Evolutionary conservation across 768 basidiomycete species (phyloP).

Genomic region (Neoboletus magnificus): DNA sequence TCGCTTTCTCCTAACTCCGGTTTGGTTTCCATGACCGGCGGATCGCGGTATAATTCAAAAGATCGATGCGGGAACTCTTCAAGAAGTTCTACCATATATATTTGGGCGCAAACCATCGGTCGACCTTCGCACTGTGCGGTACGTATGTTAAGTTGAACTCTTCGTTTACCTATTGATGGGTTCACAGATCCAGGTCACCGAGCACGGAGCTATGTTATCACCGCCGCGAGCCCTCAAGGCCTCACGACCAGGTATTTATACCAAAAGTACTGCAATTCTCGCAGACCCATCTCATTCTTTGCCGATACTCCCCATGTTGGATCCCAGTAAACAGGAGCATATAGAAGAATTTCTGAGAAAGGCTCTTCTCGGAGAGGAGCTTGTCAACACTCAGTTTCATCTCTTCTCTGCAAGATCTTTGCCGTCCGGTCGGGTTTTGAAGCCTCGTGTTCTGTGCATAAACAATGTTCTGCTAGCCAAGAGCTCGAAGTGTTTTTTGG

Average conservation of each 20-base stretch:
- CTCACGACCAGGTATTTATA: neutral
- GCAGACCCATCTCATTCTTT: neutral
- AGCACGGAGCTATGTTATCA: neutral
- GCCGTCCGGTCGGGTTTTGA: constrained; percentile 4
- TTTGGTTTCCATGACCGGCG: too few relatives aligned
- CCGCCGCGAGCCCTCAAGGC: neutral
- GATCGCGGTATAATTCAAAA: neutral
- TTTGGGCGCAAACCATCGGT: neutral
- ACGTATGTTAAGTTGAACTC: neutral
- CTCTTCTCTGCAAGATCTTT: constrained; percentile 24
- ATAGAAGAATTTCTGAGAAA: constrained; percentile 25
- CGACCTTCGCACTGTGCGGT: neutral
- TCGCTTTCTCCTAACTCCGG: neutral
- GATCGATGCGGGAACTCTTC: too few relatives aligned
- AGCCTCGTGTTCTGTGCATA: constrained; percentile 24
- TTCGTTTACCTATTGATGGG: neutral
- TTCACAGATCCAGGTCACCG: neutral
- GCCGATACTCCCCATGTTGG: constrained; percentile 6
- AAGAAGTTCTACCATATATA: neutral
- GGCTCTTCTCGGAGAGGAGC: constrained; percentile 26
- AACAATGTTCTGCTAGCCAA: constrained; percentile 27
- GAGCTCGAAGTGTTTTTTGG: constrained; percentile 29
- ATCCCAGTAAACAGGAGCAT: constrained; percentile 6
- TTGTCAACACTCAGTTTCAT: constrained; percentile 33
- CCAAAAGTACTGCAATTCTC: neutral